Evolutionary conservation across 2,329 filamentous ascomycete genomes (phyloP).

Genomic region (Colletotrichum sp.): DNA sequence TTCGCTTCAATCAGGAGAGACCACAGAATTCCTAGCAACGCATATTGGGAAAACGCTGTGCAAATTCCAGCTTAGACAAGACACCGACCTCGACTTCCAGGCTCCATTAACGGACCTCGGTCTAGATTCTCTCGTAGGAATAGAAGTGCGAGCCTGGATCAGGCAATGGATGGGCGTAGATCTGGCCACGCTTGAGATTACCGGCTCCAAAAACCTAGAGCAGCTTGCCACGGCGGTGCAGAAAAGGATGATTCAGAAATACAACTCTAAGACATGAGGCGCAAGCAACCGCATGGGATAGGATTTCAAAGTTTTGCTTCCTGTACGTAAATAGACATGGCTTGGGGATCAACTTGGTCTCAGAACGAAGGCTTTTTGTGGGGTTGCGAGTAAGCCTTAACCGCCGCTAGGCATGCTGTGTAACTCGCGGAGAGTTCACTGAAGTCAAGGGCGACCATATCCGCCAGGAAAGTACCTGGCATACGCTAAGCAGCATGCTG

Average conservation of each 20-base stretch:
- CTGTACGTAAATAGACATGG: background rate
- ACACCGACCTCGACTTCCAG: constrained; percentile 2
- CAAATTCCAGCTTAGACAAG: constrained; percentile 17
- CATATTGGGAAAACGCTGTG: background rate
- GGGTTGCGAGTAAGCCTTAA: background rate
- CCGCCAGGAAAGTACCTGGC: background rate
- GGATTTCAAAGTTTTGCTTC: background rate
- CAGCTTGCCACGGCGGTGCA: background rate
- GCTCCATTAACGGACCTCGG: constrained; percentile 19
- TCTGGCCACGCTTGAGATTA: constrained; percentile 18
- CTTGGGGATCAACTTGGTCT: background rate
- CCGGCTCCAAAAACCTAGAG: background rate
- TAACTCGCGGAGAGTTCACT: background rate
- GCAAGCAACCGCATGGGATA: background rate
- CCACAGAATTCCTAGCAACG: background rate
- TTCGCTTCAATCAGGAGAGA: background rate
- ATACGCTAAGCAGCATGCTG: background rate
- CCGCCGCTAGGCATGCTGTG: background rate
- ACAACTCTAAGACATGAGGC: background rate
- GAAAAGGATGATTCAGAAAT: background rate
- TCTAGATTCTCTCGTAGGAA: constrained; percentile 24
- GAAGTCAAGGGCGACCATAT: background rate
- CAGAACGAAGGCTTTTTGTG: background rate
- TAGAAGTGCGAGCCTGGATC: constrained; percentile 27
- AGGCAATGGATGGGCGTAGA: constrained; percentile 25